Evolutionary conservation across 2,329 filamentous ascomycete species (phyloP).

Genomic region (Diplodia mutila): DNA sequence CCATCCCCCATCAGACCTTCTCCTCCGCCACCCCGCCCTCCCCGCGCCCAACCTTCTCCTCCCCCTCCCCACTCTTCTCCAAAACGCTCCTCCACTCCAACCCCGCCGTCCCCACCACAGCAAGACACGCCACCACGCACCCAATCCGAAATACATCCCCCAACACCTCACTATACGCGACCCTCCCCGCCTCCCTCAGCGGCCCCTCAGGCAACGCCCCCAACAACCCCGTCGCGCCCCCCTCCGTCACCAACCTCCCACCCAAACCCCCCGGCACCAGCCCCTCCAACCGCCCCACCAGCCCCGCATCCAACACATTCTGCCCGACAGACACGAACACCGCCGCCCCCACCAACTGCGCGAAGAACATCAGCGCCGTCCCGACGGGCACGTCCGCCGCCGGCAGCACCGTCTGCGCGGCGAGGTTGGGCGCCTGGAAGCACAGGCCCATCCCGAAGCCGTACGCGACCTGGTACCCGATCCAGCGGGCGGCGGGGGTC

Average conservation of each 20-base stretch:
- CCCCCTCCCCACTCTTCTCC: not conserved
- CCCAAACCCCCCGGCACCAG: constrained; percentile 40
- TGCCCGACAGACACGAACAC: constrained; percentile 46
- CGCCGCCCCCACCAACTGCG: constrained; percentile 44
- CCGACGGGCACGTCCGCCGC: constrained; percentile 24
- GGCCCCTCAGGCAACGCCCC: not conserved
- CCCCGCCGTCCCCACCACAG: not conserved
- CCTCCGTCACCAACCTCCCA: not conserved
- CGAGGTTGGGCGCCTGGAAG: constrained; percentile 31
- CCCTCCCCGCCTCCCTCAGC: not conserved
- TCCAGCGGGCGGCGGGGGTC: constrained; percentile 31
- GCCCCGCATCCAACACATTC: constrained; percentile 45
- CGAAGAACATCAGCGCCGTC: constrained; percentile 49
- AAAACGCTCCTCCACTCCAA: constrained; percentile 4
- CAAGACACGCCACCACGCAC: not conserved
- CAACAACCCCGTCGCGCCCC: not conserved
- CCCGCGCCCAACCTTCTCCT: too few relatives aligned
- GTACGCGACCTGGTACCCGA: constrained; percentile 36
- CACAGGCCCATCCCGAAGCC: constrained; percentile 32
- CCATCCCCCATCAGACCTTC: too few relatives aligned
- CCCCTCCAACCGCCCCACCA: constrained; percentile 34
- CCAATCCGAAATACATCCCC: not conserved
- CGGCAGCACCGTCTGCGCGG: constrained; percentile 24
- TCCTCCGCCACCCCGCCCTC: too few relatives aligned
- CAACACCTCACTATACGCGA: not conserved